These are phyloP conservation scores for Phlyctochytrium planicorne DNA, from an alignment of 192 early-diverging fungal species.

Conservation along the genomic window DNA sequence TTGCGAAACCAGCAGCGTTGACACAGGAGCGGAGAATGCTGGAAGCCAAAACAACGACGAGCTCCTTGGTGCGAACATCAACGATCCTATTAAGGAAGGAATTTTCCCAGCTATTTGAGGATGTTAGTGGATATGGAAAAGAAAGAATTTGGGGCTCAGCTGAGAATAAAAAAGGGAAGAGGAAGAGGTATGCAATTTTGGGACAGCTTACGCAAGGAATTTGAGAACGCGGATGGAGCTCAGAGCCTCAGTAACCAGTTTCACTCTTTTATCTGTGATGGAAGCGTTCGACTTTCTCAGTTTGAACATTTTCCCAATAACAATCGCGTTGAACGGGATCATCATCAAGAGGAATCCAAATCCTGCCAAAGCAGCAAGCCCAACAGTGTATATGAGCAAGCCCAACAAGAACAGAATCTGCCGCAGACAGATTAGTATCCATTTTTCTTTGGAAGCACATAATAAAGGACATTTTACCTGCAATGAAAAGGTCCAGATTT, in stretches of 20 bases:
- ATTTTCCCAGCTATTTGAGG: slow-evolving; percentile 66
- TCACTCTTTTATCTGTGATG: slow-evolving; percentile 24
- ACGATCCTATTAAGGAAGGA: slow-evolving; percentile 65
- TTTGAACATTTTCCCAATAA: slow-evolving; percentile 13
- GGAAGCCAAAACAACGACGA: slow-evolving; percentile 24
- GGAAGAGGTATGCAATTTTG: too few species aligned
- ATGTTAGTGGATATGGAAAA: too few species aligned
- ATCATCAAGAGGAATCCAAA: slow-evolving; percentile 9
- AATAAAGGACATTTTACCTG: not conserved
- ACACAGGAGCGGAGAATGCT: slow-evolving; percentile 34
- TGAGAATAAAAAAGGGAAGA: too few species aligned
- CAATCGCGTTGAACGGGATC: slow-evolving; percentile 10
- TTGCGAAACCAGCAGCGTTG: slow-evolving; percentile 40
- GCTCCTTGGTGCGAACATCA: slow-evolving; percentile 45
- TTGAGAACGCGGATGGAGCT: slow-evolving; percentile 77
- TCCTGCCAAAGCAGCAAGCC: slow-evolving; percentile 23
- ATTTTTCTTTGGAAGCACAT: slow-evolving; percentile 1
- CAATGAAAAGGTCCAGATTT: slow-evolving; percentile 17
- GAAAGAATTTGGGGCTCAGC: too few species aligned
- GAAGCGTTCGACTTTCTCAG: slow-evolving; percentile 22
- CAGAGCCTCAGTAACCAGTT: slow-evolving; percentile 56
- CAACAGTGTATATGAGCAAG: slow-evolving; percentile 13
- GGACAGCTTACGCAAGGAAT: slow-evolving; percentile 37
- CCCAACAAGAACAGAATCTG: slow-evolving; percentile 12
- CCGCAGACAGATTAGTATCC: not conserved